Evolutionary conservation across 768 basidiomycete species (phyloP), one percentile per base, ranked within the genome.

Genomic region (Rhodotorula graminis): DNA sequence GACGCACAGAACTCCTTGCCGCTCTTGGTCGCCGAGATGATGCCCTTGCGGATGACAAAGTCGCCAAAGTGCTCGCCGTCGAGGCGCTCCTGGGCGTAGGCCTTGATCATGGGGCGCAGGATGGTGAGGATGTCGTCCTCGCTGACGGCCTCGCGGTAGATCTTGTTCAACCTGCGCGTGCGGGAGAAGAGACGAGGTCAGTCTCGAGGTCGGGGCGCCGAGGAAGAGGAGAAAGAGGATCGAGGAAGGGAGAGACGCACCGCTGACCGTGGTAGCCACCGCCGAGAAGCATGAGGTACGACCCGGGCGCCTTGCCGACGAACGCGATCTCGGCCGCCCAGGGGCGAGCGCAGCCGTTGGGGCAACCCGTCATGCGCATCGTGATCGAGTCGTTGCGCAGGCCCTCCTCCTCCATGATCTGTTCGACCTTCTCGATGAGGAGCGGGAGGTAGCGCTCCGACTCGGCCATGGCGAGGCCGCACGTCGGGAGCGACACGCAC

Each of bases 311-410:
- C 82, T 98, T 98, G 46, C 96, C 95, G 52, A 98, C 89, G 78
- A 98, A 76, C 14, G 93, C 96, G 53, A 98, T 85, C 85, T 98
- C 95, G 61, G 91, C 95, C 58, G 94, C 83, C 81, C 95, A 98
- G 16, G 75, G 75, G n/a, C 75, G 75, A 6, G 69, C 69, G 53
- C 75, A 76, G 74, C 78, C 83, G 76, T 83, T 82, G 23, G 82
- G 82, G 75, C 94, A 97, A 62, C 95, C 95, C 25, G 94, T 97
- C 94, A 98, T 97, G 65, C 95, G 87, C 95, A 99, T 97, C 71
- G 97, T 88, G 75, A 98, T 95, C 6, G 90, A 88, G 81, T 99
- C 95, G 80, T 96, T 89, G 59, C 95, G 85, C 55, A 98, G 84
- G 29, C 95, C 95, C 10, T 88, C 90, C 80, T 93, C 91, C 80